A percentile compares a stretch with the other conserved stretches of the same genome.
Conservation (phyloP, 495 filamentous ascomycete species). For the Xylaria longipes region DNA sequence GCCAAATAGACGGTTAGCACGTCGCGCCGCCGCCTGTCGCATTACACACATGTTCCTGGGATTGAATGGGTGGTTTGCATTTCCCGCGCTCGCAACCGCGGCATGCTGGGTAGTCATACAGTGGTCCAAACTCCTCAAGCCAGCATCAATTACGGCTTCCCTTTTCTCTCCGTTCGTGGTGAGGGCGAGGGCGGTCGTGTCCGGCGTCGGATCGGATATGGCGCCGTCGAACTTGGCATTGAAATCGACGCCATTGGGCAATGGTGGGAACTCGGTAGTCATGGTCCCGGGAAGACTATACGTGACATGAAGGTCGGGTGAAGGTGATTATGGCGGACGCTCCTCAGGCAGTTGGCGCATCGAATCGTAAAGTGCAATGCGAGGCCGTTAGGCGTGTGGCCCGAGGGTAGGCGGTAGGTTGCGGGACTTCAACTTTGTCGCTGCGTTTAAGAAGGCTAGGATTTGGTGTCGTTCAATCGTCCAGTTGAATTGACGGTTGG, state of each 20-base stretch:
- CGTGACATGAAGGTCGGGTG: slow-evolving; percentile 13
- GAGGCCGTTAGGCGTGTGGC: neutral
- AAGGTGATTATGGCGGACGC: neutral
- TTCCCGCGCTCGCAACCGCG: slow-evolving; percentile 1
- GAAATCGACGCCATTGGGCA: slow-evolving; percentile 25
- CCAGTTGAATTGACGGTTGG: neutral
- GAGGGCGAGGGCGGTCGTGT: slow-evolving; percentile 9
- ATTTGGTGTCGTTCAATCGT: neutral
- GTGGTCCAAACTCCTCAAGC: slow-evolving; percentile 74
- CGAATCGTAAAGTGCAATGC: slow-evolving; percentile 7
- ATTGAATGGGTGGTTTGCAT: neutral
- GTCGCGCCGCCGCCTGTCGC: slow-evolving; percentile 17
- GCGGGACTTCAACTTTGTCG: neutral
- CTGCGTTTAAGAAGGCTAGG: neutral
- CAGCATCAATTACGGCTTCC: slow-evolving; percentile 68
- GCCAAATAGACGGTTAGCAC: slow-evolving; percentile 28
- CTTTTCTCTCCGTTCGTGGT: slow-evolving; percentile 30
- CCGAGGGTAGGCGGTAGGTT: neutral
- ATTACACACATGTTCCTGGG: slow-evolving; percentile 19
- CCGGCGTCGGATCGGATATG: slow-evolving; percentile 20
- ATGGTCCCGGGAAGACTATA: slow-evolving; percentile 18
- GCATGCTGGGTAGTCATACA: slow-evolving; percentile 59
- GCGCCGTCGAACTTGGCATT: slow-evolving; percentile 17
- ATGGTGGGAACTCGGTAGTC: slow-evolving; percentile 29
- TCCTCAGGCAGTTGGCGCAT: slow-evolving; percentile 23